phyloP scores from a whole-genome alignment of 116 monocot species.

The Iris pallida region DNA sequence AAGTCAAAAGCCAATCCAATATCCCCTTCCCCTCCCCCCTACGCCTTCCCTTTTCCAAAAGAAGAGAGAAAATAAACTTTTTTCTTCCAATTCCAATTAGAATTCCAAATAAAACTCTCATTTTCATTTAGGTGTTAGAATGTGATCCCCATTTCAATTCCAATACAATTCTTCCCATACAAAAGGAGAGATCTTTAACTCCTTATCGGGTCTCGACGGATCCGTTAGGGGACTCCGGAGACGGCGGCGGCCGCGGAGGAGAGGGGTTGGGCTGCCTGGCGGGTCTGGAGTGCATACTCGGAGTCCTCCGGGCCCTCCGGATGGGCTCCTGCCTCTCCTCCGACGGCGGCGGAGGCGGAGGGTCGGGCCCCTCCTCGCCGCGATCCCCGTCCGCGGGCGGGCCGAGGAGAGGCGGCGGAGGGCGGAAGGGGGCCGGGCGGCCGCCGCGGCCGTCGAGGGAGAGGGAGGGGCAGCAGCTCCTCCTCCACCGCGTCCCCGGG shows the following conservation, averaged over 20 bases:
- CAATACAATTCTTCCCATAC: too few relatives aligned
- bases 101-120: too few relatives aligned
- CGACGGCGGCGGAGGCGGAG: constrained; percentile 5
- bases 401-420: constrained; percentile 1
- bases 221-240: neutral
- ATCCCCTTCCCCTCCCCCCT: too few relatives aligned
- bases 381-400: constrained; percentile 6
- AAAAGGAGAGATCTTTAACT: too few relatives aligned
- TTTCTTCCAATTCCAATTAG: too few relatives aligned
- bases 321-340: constrained; percentile 45
- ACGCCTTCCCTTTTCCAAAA: too few relatives aligned
- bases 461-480: constrained; percentile 6
- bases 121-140: too few relatives aligned
- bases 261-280: constrained; percentile 11
- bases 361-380: neutral
- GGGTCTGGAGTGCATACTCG: constrained; percentile 39
- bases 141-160: too few relatives aligned
- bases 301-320: constrained; percentile 30
- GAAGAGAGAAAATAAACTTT: too few relatives aligned
- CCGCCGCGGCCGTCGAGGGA: neutral
- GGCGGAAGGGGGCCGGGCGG: constrained; percentile 18
- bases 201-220: constrained; percentile 11
- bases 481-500: constrained; percentile 40
- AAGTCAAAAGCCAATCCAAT: too few relatives aligned
- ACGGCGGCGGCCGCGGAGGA: neutral